A percentile compares a stretch with the other conserved stretches of the same genome.
These are phyloP conservation scores for Aspergillus hancockii DNA, from an alignment of 495 filamentous ascomycete genomes.

Conservation along the genomic window DNA sequence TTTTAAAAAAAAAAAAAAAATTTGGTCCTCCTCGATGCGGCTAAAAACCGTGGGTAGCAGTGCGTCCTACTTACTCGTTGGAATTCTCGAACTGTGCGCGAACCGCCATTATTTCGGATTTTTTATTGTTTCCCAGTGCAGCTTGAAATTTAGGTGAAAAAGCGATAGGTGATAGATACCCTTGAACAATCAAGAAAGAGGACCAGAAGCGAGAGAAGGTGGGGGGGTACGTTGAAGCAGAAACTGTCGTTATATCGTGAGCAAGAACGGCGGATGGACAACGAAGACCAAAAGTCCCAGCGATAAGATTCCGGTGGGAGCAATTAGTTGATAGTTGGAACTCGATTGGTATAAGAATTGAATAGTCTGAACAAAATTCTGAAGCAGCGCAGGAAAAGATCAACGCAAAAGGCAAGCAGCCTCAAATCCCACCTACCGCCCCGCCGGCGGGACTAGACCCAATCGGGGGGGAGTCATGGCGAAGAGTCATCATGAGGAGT, in stretches of 20 bases:
- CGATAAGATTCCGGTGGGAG: background rate
- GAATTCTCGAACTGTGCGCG: conserved; percentile 96
- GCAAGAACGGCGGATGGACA: background rate
- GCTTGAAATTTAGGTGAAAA: background rate
- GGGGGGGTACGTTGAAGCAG: conserved; percentile 13
- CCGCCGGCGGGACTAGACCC: conserved; percentile 20
- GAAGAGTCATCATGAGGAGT: conserved; percentile 21
- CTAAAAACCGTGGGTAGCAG: background rate
- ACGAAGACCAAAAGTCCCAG: background rate
- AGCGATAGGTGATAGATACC: background rate
- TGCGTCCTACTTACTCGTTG: conserved; percentile 73
- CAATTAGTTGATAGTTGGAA: background rate
- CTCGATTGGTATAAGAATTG: background rate
- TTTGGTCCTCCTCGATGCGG: background rate
- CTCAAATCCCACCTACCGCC: conserved; percentile 18
- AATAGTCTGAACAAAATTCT: background rate
- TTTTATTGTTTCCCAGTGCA: background rate
- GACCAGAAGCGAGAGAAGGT: conserved; percentile 3
- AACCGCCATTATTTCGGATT: conserved; percentile 64
- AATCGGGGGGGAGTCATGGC: conserved; percentile 18
- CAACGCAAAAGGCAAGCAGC: conserved; percentile 6
- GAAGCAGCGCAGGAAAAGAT: conserved; percentile 7
- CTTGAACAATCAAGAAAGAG: background rate
- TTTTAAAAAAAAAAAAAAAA: background rate
- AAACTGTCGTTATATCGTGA: background rate